These are phyloP conservation scores for Terana coerulea DNA, from an alignment of 768 basidiomycete species.

Conservation along the genomic window DNA sequence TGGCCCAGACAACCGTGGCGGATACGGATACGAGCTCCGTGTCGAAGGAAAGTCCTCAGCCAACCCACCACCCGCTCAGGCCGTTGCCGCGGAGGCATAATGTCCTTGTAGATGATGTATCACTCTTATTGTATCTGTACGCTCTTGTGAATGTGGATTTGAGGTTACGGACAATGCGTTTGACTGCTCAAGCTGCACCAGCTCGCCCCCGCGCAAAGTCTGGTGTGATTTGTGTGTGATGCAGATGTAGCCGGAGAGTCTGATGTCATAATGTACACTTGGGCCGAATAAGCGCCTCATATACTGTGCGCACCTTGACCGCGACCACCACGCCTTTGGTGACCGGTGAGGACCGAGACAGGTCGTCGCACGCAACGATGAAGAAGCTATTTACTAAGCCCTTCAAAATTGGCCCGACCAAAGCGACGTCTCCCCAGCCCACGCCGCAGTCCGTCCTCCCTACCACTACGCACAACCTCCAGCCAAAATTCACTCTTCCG, in stretches of 20 bases:
- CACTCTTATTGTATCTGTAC: constrained; percentile 14
- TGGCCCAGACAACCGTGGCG: constrained; percentile 58
- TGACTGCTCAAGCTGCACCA: no score
- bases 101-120: constrained; percentile 18
- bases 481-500: constrained; percentile 61
- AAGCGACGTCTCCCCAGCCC: not conserved
- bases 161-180: not conserved
- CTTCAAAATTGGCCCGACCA: constrained; percentile 12
- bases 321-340: not conserved
- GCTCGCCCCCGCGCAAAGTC: no score
- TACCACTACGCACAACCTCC: constrained; percentile 33
- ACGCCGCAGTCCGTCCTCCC: constrained; percentile 2
- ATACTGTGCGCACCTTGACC: not conserved
- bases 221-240: no score
- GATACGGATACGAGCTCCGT: constrained; percentile 80
- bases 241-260: no score
- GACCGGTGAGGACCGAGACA: not conserved
- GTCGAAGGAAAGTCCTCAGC: constrained; percentile 53
- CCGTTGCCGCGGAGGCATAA: constrained; percentile 11
- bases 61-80: constrained; percentile 38
- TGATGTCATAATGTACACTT: constrained; percentile 8
- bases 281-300: not conserved
- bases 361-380: not conserved
- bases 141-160: not conserved
- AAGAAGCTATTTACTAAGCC: constrained; percentile 14